phyloP scores from a whole-genome alignment of 2,329 filamentous ascomycete species.

The Anisogramma anomala region DNA sequence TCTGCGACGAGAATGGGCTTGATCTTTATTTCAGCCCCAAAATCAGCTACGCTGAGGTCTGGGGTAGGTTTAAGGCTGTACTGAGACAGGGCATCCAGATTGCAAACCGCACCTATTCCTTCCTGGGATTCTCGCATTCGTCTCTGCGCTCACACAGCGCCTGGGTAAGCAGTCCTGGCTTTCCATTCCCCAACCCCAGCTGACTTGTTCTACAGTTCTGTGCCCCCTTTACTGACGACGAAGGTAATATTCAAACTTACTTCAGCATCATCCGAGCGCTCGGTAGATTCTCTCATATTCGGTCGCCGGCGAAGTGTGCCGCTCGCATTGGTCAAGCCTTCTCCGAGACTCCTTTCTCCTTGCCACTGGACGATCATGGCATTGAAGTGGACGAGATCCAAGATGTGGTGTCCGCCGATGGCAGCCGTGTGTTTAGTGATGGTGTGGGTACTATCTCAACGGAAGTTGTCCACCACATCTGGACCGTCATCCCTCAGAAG shows the following conservation, averaged over 20 bases:
- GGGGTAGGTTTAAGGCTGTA: constrained; percentile 47
- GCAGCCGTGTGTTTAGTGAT: constrained; percentile 59
- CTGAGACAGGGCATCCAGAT: constrained; percentile 50
- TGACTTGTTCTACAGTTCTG: constrained; percentile 29
- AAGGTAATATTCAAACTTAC: constrained; percentile 25
- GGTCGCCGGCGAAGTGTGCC: constrained; percentile 43
- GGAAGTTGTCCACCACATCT: constrained; percentile 48
- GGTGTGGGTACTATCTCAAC: constrained; percentile 65
- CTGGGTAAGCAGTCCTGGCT: constrained; percentile 29
- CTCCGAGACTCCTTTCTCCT: constrained; percentile 58
- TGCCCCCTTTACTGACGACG: constrained; percentile 32
- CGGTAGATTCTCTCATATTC: constrained; percentile 40
- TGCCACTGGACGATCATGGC: constrained; percentile 33
- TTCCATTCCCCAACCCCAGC: too few relatives aligned
- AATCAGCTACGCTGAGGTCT: constrained; percentile 39
- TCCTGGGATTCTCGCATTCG: constrained; percentile 71
- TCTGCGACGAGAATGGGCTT: constrained; percentile 62
- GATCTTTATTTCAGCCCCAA: constrained; percentile 46
- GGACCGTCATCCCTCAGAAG: constrained; percentile 37
- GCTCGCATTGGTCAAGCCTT: constrained; percentile 57
- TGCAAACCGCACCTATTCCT: constrained; percentile 50
- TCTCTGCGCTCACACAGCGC: constrained; percentile 60
- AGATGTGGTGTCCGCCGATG: constrained; percentile 39
- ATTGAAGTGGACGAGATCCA: constrained; percentile 27
- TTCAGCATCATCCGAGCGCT: constrained; percentile 34